These are phyloP conservation scores for Cyberlindnera mrakii DNA, from an alignment of 805 yeast genomes.

Conservation along the genomic window DNA sequence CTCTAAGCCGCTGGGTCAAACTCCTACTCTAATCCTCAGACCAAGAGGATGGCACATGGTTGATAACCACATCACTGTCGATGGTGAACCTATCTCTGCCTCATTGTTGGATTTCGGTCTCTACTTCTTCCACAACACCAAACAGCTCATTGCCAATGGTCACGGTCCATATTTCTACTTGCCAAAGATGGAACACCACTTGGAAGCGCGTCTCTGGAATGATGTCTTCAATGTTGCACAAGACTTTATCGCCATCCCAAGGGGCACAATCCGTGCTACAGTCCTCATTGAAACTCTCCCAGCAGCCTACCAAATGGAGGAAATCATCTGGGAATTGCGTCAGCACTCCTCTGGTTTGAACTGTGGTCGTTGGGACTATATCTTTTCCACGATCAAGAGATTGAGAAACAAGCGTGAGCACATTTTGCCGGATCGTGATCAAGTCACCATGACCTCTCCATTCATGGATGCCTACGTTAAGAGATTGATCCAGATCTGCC, in stretches of 20 bases:
- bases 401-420: slow-evolving; percentile 61
- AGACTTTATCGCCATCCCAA: slow-evolving; percentile 59
- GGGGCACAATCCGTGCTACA: slow-evolving; percentile 79
- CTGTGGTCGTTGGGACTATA: slow-evolving; percentile 90
- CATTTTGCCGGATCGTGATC: slow-evolving; percentile 70
- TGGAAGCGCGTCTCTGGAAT: slow-evolving; percentile 81
- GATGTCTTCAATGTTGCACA: slow-evolving; percentile 73
- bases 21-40: slow-evolving; percentile 73
- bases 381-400: slow-evolving; percentile 73
- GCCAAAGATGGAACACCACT: slow-evolving; percentile 83
- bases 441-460: slow-evolving; percentile 76
- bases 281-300: slow-evolving; percentile 80
- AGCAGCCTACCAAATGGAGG: slow-evolving; percentile 83
- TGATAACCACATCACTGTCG: slow-evolving; percentile 64
- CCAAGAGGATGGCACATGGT: slow-evolving; percentile 89
- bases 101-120: slow-evolving; percentile 77
- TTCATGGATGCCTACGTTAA: slow-evolving; percentile 77
- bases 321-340: slow-evolving; percentile 69
- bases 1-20: slow-evolving; percentile 41
- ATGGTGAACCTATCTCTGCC: slow-evolving; percentile 75
- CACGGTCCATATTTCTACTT: slow-evolving; percentile 78
- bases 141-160: slow-evolving; percentile 53
- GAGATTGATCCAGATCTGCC: slow-evolving; percentile 67
- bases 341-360: slow-evolving; percentile 77
- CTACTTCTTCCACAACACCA: slow-evolving; percentile 72